Percentiles rank a stretch among this genome's conserved stretches.
phyloP scores from a whole-genome alignment of 331 rosid genomes.

The Quercus lobata region DNA sequence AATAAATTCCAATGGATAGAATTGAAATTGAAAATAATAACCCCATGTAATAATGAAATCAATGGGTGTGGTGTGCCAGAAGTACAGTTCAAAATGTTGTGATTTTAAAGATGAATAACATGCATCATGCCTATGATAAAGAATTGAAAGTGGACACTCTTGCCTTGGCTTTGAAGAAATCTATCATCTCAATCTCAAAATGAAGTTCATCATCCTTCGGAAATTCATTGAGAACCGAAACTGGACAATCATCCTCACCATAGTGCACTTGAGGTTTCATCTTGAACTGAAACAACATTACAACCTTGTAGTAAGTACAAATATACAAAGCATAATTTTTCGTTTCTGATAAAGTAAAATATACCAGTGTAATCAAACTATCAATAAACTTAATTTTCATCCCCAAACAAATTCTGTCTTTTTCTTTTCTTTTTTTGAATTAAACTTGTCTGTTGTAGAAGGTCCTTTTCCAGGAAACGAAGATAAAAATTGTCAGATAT shows the following conservation, averaged over 20 bases:
- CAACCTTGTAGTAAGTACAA: not conserved
- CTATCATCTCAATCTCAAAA: constrained; percentile 90
- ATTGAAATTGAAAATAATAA: not conserved
- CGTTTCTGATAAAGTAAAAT: too few relatives aligned
- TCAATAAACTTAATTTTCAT: too few relatives aligned
- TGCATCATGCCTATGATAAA: not conserved
- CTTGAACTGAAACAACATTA: constrained; percentile 60
- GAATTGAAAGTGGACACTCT: constrained; percentile 33
- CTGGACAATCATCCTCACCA: constrained; percentile 88
- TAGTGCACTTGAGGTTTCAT: constrained; percentile 91
- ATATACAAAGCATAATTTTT: not conserved
- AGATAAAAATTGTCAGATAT: not conserved
- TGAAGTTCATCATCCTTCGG: constrained; percentile 93
- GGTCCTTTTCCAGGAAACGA: not conserved
- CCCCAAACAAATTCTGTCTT: too few relatives aligned
- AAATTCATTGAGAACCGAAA: constrained; percentile 59
- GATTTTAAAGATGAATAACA: not conserved
- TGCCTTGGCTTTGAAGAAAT: constrained; percentile 84
- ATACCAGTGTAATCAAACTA: too few relatives aligned
- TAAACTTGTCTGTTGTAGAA: not conserved
- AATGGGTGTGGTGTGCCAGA: not conserved
- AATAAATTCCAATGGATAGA: not conserved
- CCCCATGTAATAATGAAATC: constrained; percentile 1
- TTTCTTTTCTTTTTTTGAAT: not conserved
- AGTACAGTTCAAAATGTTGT: not conserved